Conservation (phyloP, 2,329 filamentous ascomycete genomes). For the Curvularia hawaiiensis region DNA sequence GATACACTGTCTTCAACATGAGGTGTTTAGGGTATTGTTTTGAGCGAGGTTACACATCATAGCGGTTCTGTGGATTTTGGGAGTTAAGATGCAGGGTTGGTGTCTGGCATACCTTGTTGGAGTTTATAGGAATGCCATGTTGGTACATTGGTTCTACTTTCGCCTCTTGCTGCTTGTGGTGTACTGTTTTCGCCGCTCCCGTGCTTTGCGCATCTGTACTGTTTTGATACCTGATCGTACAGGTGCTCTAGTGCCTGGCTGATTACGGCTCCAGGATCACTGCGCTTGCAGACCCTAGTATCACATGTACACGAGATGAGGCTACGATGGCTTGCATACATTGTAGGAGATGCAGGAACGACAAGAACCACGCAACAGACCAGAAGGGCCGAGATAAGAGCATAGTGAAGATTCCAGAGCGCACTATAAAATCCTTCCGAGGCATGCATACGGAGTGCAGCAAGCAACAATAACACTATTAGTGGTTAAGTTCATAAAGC, state of each 20-base stretch:
- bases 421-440: background rate
- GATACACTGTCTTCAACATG: background rate
- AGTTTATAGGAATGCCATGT: background rate
- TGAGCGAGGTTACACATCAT: background rate
- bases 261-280: background rate
- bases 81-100: background rate
- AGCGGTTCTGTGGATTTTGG: background rate
- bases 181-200: background rate
- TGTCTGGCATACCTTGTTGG: background rate
- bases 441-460: background rate
- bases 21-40: background rate
- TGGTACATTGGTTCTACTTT: background rate
- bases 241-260: no score
- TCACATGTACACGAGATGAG: background rate
- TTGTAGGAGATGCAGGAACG: background rate
- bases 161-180: background rate
- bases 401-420: background rate
- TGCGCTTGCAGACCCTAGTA: background rate
- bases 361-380: background rate
- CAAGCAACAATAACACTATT: background rate
- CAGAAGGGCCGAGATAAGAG: background rate
- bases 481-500: background rate
- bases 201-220: background rate
- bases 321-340: background rate
- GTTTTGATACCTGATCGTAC: background rate